phyloP scores from a whole-genome alignment of 495 filamentous ascomycete species.

The Tetracladium setigerum region DNA sequence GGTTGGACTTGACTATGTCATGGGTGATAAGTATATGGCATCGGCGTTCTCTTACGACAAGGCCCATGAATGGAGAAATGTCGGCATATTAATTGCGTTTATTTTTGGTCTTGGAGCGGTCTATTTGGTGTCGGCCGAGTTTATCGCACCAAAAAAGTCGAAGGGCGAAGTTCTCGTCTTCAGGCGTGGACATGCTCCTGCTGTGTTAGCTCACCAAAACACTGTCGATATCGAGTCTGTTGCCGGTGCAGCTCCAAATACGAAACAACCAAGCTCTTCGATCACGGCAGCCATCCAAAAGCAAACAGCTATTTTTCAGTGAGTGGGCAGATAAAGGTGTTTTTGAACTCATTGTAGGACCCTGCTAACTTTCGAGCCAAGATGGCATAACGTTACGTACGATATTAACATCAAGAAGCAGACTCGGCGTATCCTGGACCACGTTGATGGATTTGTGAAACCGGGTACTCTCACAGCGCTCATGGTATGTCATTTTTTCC shows the following conservation, averaged over 20 bases:
- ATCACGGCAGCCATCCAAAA: conserved; percentile 41
- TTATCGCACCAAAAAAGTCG: conserved; percentile 68
- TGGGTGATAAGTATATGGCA: conserved; percentile 1
- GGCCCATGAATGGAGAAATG: conserved; percentile 60
- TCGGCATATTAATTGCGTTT: conserved; percentile 70
- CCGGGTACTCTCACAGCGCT: conserved; percentile 82
- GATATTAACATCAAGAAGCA: conserved; percentile 78
- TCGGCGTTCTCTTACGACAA: conserved; percentile 46
- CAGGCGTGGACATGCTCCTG: conserved; percentile 54
- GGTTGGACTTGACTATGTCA: conserved; percentile 52
- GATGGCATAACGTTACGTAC: conserved; percentile 72
- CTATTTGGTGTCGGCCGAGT: conserved; percentile 72
- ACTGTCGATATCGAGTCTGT: conserved; percentile 29
- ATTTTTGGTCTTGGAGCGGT: conserved; percentile 51
- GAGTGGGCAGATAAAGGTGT: conserved; percentile 51
- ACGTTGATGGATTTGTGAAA: conserved; percentile 83
- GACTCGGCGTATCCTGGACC: conserved; percentile 60
- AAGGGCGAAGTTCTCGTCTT: conserved; percentile 88
- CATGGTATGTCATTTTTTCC: conserved; percentile 41
- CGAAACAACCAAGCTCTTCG: conserved; percentile 36
- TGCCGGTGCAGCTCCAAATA: conserved; percentile 25
- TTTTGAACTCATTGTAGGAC: conserved; percentile 17
- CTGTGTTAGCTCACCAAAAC: conserved; percentile 28
- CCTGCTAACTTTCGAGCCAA: no score
- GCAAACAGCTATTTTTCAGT: conserved; percentile 70